Evolutionary conservation across 495 filamentous ascomycete genomes (phyloP), one percentile per base, ranked within the genome.

Genomic region (Penicillium paradoxum): DNA sequence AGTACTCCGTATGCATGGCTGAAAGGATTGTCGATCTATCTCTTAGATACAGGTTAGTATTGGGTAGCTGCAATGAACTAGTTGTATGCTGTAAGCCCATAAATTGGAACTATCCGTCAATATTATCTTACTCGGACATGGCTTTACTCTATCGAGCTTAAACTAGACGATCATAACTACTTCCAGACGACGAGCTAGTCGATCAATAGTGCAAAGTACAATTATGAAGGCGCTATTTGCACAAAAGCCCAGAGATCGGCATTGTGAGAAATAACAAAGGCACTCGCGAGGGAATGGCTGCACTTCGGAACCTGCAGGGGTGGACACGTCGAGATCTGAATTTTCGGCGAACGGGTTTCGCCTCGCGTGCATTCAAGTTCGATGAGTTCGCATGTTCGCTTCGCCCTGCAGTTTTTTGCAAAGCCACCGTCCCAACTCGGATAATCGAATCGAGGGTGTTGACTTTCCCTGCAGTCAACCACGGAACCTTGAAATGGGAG

Each of bases 311-410:
- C 18, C 33, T 43, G 48, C 37, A 36, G 21, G 18, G 13, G 38
- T 51, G 48, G 38, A 36, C 29, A 42, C 38, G 48, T 42, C 48
- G 21, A 27, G 38, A 51, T 51, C 38, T 22, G 6, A 36, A 43
- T 9, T 17, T 41, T 25, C 27, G 17, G 14, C 19, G 29, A 24
- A 34, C 48, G 4, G 38, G 33, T 10, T 39, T 25, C 45, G 15
- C 17, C 33, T 6, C 24, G 14, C 22, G 34, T 49, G 22, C 33
- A 17, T 32, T 17, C 25, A 32, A 2, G 37, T 32, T 38, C 3
- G 33, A 37, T 8, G 22, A 19, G 34, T 21, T 49, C 46, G 46
- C 34, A 49, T 49, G 19, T 13, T 18, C 24, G 25, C 41, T 13
- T 18, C n/a, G 9, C 22, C 40, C 4, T 44, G 41, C 41, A 29